Evolutionary conservation across 495 filamentous ascomycete species (phyloP).

Genomic region (Sordaria brevicollis): DNA sequence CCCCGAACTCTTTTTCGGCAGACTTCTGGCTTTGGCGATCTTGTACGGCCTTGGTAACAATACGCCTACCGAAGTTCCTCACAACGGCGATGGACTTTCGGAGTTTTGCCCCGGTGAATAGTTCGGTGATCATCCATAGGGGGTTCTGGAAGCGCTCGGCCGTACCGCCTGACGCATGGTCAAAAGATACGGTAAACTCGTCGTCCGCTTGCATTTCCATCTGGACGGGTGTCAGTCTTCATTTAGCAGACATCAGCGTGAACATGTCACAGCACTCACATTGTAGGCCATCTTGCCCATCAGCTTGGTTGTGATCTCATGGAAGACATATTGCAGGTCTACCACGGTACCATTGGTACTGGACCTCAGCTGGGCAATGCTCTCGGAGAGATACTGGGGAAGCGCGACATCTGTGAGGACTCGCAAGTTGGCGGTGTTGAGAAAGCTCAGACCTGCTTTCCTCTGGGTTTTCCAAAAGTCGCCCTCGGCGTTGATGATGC

Average conservation of each 20-base stretch:
- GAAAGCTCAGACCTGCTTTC: conserved; percentile 48
- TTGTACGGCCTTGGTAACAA: conserved; percentile 39
- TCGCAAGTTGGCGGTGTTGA: conserved; percentile 44
- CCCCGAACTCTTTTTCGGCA: background rate
- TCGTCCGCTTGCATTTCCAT: conserved; percentile 51
- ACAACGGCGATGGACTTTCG: conserved; percentile 35
- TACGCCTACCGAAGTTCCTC: conserved; percentile 37
- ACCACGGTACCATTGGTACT: conserved; percentile 15
- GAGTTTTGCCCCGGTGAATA: conserved; percentile 35
- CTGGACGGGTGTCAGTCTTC: conserved; percentile 17
- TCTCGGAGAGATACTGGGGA: conserved; percentile 37
- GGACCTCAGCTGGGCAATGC: conserved; percentile 22
- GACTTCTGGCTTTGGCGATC: conserved; percentile 10
- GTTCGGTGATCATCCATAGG: conserved; percentile 44
- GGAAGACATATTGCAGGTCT: conserved; percentile 45
- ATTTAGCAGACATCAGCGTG: background rate
- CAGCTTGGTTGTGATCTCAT: conserved; percentile 49
- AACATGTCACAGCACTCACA: conserved; percentile 13
- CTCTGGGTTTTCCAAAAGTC: conserved; percentile 50
- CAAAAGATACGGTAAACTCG: conserved; percentile 46
- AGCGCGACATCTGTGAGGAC: conserved; percentile 46
- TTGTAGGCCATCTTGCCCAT: conserved; percentile 55
- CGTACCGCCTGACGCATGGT: conserved; percentile 47
- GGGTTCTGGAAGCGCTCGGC: conserved; percentile 53
- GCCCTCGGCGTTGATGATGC: conserved; percentile 54